Evolutionary conservation across 73 alveolate genomes (phyloP).

Genomic region (Paramecium sonneborni): DNA sequence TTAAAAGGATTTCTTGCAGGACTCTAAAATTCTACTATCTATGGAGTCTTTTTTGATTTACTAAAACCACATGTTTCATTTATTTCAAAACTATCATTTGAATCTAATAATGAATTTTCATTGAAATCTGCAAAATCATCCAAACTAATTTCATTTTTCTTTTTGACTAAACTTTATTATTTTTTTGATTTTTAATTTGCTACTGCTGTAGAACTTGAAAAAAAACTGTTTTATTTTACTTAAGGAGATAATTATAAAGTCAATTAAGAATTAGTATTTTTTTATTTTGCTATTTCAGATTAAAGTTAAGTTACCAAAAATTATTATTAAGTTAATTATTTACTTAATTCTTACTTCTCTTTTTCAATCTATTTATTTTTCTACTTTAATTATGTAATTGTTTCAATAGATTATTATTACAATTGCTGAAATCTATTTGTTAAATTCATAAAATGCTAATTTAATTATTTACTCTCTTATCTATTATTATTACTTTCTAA

Average conservation of each 20-base stretch:
- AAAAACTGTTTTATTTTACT: constrained; percentile 18
- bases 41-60: not conserved
- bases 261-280: not conserved
- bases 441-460: not conserved
- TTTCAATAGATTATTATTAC: not conserved
- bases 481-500: not conserved
- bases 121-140: constrained; percentile 54
- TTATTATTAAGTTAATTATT: not conserved
- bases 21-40: not conserved
- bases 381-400: not conserved
- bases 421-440: not conserved
- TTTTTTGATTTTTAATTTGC: not conserved
- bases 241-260: not conserved
- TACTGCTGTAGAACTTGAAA: constrained; percentile 17
- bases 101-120: constrained; percentile 32
- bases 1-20: constrained; percentile 38
- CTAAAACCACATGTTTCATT: constrained; percentile 41
- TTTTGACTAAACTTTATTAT: not conserved
- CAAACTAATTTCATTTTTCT: constrained; percentile 32
- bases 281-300: constrained; percentile 1
- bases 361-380: not conserved
- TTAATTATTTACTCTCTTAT: not conserved
- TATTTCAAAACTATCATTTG: constrained; percentile 36
- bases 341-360: not conserved
- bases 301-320: not conserved